These are phyloP conservation scores for Boechera divaricarpa DNA, from an alignment of 345 rosid genomes.

Conservation along the genomic window DNA sequence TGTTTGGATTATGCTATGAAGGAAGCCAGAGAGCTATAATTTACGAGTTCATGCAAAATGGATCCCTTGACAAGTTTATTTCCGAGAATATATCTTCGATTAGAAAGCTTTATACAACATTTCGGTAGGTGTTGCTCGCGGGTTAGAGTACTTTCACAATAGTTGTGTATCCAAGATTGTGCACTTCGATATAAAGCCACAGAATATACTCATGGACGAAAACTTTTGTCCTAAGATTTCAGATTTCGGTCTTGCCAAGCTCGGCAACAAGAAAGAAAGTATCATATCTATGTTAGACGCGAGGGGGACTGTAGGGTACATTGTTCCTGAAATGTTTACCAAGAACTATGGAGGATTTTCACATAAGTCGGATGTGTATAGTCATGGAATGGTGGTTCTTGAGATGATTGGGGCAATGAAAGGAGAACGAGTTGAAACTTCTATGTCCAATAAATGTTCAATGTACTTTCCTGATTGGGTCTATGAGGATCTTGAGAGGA, in stretches of 20 bases:
- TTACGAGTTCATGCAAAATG: conserved; percentile 53
- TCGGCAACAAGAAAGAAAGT: conserved; percentile 44
- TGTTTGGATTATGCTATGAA: conserved; percentile 40
- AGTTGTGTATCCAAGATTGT: conserved; percentile 52
- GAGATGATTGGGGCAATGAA: conserved; percentile 40
- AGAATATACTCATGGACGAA: conserved; percentile 50
- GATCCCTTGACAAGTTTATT: conserved; percentile 51
- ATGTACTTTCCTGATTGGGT: conserved; percentile 42
- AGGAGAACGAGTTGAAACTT: conserved; percentile 13
- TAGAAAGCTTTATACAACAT: conserved; percentile 45
- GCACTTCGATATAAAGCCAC: conserved; percentile 59
- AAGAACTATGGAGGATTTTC: conserved; percentile 50
- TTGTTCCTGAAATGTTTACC: conserved; percentile 49
- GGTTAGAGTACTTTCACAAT: conserved; percentile 54
- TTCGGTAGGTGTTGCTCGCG: conserved; percentile 44
- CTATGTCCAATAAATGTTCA: conserved; percentile 12
- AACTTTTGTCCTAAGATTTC: conserved; percentile 52
- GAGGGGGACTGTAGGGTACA: conserved; percentile 48
- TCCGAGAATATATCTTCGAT: not conserved
- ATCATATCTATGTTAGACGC: conserved; percentile 39
- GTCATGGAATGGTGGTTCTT: conserved; percentile 48
- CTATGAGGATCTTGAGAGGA: conserved; percentile 37
- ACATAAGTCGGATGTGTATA: conserved; percentile 51
- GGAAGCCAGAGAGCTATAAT: conserved; percentile 43
- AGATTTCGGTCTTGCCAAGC: conserved; percentile 57